Evolutionary conservation across 1,284 basidiomycete genomes (phyloP).

Genomic region (Leucoagaricus sp.): DNA sequence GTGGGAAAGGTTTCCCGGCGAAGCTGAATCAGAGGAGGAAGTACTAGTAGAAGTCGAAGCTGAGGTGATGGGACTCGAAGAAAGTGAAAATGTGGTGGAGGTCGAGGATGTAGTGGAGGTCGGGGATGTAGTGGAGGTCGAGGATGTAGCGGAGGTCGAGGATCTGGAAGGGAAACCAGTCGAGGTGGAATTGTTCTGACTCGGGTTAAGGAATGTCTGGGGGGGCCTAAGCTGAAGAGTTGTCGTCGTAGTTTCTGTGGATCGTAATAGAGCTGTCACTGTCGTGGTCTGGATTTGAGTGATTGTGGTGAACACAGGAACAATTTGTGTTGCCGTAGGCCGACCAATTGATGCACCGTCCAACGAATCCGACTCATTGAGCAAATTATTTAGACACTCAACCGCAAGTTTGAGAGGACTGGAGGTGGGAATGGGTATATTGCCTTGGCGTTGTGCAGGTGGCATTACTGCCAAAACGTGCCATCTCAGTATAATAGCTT

Average conservation of each 20-base stretch:
- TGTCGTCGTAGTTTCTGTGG: not conserved
- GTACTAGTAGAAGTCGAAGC: not conserved
- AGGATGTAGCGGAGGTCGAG: not conserved
- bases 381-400: not conserved
- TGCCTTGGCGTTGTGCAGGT: not conserved
- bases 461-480: too few species aligned
- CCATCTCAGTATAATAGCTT: too few species aligned
- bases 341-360: not conserved
- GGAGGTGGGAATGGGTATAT: not conserved
- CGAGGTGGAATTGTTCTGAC: too few species aligned
- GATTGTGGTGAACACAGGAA: slow-evolving; percentile 3
- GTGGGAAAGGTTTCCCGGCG: too few species aligned
- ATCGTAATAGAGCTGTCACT: not conserved
- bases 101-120: not conserved
- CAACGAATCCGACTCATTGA: not conserved
- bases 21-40: not conserved
- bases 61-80: not conserved
- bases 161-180: too few species aligned
- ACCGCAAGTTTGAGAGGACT: not conserved
- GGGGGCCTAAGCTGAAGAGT: not conserved
- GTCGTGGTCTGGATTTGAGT: not conserved
- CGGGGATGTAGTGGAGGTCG: too few species aligned
- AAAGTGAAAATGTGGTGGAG: not conserved
- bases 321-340: not conserved
- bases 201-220: too few species aligned